Evolutionary conservation across 768 basidiomycete genomes (phyloP), one percentile per base, ranked within the genome.

Genomic region (Cytidiella melzeri): DNA sequence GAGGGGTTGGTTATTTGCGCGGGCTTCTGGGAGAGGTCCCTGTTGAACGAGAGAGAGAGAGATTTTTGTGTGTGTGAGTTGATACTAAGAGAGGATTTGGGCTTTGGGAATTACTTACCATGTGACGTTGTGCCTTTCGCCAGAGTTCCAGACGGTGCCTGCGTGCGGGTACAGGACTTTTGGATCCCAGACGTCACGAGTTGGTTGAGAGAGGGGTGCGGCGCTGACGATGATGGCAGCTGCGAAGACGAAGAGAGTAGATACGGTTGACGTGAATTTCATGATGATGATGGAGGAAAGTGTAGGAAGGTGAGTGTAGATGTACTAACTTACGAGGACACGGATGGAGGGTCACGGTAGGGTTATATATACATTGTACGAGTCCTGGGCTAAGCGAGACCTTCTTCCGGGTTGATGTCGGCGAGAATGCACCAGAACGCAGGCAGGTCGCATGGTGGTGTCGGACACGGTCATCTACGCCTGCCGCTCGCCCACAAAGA

Each of bases 151-250:
- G 30, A 74, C 63, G 4, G 73, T 68, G 9, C 55, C 56, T 1
- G 65, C 59, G 9, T 61, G 64, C 13, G 79, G 77, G 50, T 63
- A 71, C 30, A 68, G 69, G 54, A 79, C 66, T 4, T 71, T 73
- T 1, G 79, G 79, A 38, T 58, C 62, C 26, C 70, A 74, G 27
- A 78, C 76, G 51, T 77, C 75, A 50, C 77, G 68, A 30, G n/a
- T 48, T 26, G 38, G 45, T 24, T n/a, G 13, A 21, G 34, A 3
- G 25, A 24, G 7, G 20, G 46, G 15, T 5, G 46, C 36, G n/a
- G 12, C 34, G 28, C 27, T 23, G 41, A 26, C 24, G 26, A 41
- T 19, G 9, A 26, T n/a, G 21, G 37, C 34, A 28, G 25, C 36
- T 15, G 41, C 40, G 24, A n/a, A 18, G 18, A 53, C n/a, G 38